Percentiles rank a stretch among this genome's conserved stretches.
These are phyloP conservation scores for Pulveroboletus frians DNA, from an alignment of 768 basidiomycete species.

Conservation along the genomic window DNA sequence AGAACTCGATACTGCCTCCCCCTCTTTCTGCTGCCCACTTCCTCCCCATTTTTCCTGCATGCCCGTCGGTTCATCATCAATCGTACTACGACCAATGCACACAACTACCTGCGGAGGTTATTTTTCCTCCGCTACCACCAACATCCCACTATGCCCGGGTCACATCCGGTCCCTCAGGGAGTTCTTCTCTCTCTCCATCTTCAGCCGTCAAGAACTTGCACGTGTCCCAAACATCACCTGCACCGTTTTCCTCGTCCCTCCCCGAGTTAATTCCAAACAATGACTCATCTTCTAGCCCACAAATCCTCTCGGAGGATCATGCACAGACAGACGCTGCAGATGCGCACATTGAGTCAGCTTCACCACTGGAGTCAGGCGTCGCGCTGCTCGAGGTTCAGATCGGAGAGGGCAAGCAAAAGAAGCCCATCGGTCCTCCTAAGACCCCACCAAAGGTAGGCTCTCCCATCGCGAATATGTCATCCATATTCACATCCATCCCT, in stretches of 20 bases:
- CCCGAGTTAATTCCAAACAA: conserved; percentile 61
- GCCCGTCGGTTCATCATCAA: conserved; percentile 62
- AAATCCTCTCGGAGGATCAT: conserved; percentile 30
- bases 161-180: conserved; percentile 10
- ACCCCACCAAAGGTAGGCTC: conserved; percentile 27
- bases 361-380: conserved; percentile 12
- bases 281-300: conserved; percentile 67
- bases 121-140: conserved; percentile 70
- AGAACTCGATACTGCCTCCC: conserved; percentile 17
- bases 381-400: conserved; percentile 5
- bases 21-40: conserved; percentile 23
- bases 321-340: conserved; percentile 15
- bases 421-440: conserved; percentile 12
- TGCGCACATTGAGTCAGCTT: conserved; percentile 13
- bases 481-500: not conserved
- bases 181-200: conserved; percentile 20
- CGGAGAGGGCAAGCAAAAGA: conserved; percentile 16
- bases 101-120: conserved; percentile 55
- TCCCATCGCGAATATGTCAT: not conserved
- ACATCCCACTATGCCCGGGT: conserved; percentile 38
- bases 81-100: conserved; percentile 65
- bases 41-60: conserved; percentile 45
- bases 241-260: conserved; percentile 38
- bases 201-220: conserved; percentile 21
- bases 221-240: conserved; percentile 25